Evolutionary conservation across 2,329 filamentous ascomycete species (phyloP).

Genomic region (Escovopsis sp.): DNA sequence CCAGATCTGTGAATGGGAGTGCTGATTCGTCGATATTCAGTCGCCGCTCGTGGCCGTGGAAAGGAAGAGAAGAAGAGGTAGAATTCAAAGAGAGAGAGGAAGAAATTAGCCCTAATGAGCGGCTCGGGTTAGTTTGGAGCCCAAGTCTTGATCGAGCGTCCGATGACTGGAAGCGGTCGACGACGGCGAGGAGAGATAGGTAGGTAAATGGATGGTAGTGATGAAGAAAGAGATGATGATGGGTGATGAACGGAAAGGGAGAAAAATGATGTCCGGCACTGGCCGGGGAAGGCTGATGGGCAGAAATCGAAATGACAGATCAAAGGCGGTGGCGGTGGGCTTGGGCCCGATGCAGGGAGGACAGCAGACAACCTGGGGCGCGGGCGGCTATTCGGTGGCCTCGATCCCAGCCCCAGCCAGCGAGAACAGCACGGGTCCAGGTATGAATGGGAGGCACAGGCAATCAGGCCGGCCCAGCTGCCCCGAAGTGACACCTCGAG

Average conservation of each 20-base stretch:
- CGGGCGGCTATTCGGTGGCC: conserved; percentile 4
- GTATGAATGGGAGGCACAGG: too few relatives aligned
- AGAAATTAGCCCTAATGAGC: neutral
- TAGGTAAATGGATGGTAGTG: neutral
- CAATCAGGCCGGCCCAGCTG: too few relatives aligned
- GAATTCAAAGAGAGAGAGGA: neutral
- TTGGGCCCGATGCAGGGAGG: conserved; percentile 3
- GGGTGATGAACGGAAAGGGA: neutral
- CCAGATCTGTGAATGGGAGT: conserved; percentile 9
- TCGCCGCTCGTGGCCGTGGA: conserved; percentile 2
- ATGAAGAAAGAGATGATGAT: neutral
- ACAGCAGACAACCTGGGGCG: too few relatives aligned
- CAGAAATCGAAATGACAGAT: conserved; percentile 3
- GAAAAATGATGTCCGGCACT: conserved; percentile 5
- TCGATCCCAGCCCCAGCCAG: too few relatives aligned
- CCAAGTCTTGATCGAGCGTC: neutral
- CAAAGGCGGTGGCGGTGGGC: conserved; percentile 3
- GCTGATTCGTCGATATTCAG: conserved; percentile 10
- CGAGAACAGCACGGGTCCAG: too few relatives aligned
- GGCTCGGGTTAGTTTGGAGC: neutral
- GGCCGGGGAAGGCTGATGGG: neutral
- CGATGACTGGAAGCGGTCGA: neutral
- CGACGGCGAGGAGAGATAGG: neutral
- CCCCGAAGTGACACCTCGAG: too few relatives aligned
- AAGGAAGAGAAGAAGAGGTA: neutral